phyloP scores from a whole-genome alignment of 805 yeast genomes.

The Spathaspora hagerdaliae region DNA sequence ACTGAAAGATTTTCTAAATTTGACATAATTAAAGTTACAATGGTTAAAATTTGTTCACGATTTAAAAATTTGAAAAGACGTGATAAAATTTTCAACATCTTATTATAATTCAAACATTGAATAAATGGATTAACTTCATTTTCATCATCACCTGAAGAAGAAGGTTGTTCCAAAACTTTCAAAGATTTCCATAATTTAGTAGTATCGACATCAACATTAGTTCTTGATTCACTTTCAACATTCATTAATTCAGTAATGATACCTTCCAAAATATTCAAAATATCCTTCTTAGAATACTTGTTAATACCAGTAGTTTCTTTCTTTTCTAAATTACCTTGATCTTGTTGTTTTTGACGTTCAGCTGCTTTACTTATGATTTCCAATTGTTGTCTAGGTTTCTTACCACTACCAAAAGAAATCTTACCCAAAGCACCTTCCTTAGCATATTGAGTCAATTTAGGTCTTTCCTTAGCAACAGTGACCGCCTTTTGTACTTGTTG shows the following conservation, averaged over 20 bases:
- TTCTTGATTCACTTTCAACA: slow-evolving; percentile 60
- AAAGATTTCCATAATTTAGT: slow-evolving; percentile 69
- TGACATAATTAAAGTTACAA: slow-evolving; percentile 73
- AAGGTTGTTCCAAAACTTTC: slow-evolving; percentile 62
- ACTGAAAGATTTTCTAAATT: slow-evolving; percentile 78
- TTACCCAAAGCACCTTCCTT: slow-evolving; percentile 89
- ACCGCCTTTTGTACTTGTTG: slow-evolving; percentile 97
- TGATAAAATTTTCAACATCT: slow-evolving; percentile 85
- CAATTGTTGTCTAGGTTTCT: slow-evolving; percentile 83
- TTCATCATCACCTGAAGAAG: slow-evolving; percentile 46
- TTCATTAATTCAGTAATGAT: slow-evolving; percentile 74
- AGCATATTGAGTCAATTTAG: slow-evolving; percentile 59
- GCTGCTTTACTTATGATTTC: slow-evolving; percentile 55
- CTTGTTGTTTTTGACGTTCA: slow-evolving; percentile 38
- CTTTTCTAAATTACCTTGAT: slow-evolving; percentile 22
- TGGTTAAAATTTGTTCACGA: slow-evolving; percentile 70
- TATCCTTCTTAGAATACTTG: slow-evolving; percentile 38
- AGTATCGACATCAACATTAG: slow-evolving; percentile 31
- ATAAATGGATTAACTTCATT: slow-evolving; percentile 71
- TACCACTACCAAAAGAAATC: slow-evolving; percentile 72
- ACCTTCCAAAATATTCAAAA: slow-evolving; percentile 68
- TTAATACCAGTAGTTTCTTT: slow-evolving; percentile 16
- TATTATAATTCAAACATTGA: slow-evolving; percentile 76
- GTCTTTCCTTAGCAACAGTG: slow-evolving; percentile 87
- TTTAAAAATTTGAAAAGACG: slow-evolving; percentile 81